Percentiles rank a stretch among this genome's conserved stretches.
phyloP scores from a whole-genome alignment of 306 rosid genomes.

The Medicago ruthenica region DNA sequence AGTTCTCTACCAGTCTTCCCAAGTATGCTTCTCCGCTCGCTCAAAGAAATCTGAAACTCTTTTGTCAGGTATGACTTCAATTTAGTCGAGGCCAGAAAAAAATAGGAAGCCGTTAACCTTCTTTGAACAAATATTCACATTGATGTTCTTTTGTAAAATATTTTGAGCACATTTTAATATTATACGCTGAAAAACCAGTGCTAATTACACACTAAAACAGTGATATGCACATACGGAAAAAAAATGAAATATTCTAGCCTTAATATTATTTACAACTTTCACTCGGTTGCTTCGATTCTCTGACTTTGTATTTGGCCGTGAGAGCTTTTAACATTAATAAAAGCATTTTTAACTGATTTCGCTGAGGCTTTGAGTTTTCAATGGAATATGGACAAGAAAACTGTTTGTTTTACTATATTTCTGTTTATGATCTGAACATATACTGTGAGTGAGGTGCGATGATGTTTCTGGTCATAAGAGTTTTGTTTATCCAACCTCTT shows the following conservation, averaged over 20 bases:
- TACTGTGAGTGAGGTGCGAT: too few relatives aligned
- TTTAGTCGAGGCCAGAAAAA: not conserved
- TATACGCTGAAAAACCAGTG: not conserved
- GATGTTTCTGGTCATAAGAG: too few relatives aligned
- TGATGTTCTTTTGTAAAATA: constrained; percentile 21
- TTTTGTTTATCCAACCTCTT: too few relatives aligned
- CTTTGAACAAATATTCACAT: not conserved
- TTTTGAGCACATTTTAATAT: constrained; percentile 10
- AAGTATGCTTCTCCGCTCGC: constrained; percentile 81
- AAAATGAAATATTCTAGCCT: too few relatives aligned
- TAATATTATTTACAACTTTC: not conserved
- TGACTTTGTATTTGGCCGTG: not conserved
- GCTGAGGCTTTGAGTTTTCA: not conserved
- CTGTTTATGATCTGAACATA: not conserved
- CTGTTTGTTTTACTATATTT: not conserved
- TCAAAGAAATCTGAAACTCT: constrained; percentile 78
- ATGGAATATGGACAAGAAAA: not conserved
- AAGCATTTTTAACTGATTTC: not conserved
- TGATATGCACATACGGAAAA: too few relatives aligned
- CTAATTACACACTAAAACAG: too few relatives aligned
- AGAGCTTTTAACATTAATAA: not conserved
- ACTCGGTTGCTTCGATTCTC: not conserved
- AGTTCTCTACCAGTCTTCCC: constrained; percentile 79
- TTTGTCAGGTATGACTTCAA: constrained; percentile 65
- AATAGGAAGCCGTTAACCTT: not conserved